Base-by-base conservation (phyloP, 805 yeast genomes). In the Ogataea dorogensis region DNA sequence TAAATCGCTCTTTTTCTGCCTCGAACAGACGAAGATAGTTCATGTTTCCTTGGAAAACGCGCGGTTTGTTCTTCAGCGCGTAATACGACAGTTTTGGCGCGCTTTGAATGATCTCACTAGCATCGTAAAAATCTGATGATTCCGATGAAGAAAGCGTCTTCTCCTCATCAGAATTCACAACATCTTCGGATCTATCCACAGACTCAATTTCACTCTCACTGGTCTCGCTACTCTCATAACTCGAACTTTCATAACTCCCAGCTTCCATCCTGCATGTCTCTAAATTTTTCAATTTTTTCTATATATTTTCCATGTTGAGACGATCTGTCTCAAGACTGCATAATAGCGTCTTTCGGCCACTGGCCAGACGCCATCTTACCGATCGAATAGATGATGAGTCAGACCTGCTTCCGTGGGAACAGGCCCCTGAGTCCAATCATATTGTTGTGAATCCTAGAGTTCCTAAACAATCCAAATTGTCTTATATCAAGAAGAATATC, bases 391-490 rank as follows among this genome's bases (percentile, higher is more conserved):
- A 35, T 11, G 38, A 19, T 9, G 4, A 8, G 13, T n/a, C 27
- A 15, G 32, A 27, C 3, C 24, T 14, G 6, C 33, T 42, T 11
- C 44, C 49, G 9, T 44, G 49, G 49, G 46, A 44, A 15, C 16
- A 28, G 7, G 16, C 20, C 5, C 19, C 36, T 14, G 24, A 28
- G 8, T 11, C 23, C 4, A 38, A 43, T 10, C 55, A 50, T 31
- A 43, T 58, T 24, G 53, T 58, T 20, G 41, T 58, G 18, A 50
- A 41, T 7, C 61, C 63, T n/a, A 31, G 46, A 22, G 42, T 32
- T 15, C 53, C 40, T 29, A 51, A 46, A 23, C 24, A 41, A 9
- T 49, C 58, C 9, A 51, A 51, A 10, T 31, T 54, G 15, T 42
- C 44, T 10, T 32, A 40, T 29, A 17, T 51, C 14, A 39, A 46